Evolutionary conservation across 2,329 filamentous ascomycete species (phyloP).

Genomic region (Colletotrichum sp.): DNA sequence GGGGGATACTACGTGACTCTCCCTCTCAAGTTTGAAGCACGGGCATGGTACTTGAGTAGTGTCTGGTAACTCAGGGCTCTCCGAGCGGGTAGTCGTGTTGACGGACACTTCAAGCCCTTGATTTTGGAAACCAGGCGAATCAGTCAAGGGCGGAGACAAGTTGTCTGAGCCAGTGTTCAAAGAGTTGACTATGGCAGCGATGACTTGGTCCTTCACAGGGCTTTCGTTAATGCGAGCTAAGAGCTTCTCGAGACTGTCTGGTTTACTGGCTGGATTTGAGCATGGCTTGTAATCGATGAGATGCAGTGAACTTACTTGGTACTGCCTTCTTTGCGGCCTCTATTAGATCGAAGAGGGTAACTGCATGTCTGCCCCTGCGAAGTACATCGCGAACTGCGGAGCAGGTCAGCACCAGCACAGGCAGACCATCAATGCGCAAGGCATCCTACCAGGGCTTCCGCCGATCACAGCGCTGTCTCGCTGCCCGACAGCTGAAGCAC

Average conservation of each 20-base stretch:
- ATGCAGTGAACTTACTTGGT: not conserved
- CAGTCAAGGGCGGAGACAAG: not conserved
- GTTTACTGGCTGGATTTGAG: not conserved
- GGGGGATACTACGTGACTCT: constrained; percentile 11
- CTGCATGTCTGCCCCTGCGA: not conserved
- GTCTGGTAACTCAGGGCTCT: not conserved
- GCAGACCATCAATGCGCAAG: not conserved
- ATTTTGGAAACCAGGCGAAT: not conserved
- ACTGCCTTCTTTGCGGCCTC: constrained; percentile 26
- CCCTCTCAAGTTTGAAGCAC: not conserved
- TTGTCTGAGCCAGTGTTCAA: not conserved
- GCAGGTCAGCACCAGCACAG: not conserved
- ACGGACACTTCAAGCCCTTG: not conserved
- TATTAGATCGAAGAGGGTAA: not conserved
- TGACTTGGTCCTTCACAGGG: constrained; percentile 23
- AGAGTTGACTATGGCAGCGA: not conserved
- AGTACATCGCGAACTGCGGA: not conserved
- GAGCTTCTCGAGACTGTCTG: constrained; percentile 30
- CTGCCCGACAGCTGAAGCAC: not conserved
- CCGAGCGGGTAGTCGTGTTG: not conserved
- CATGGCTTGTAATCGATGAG: not conserved
- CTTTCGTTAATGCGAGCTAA: constrained; percentile 29
- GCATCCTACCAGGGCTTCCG: not conserved
- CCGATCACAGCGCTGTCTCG: not conserved
- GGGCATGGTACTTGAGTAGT: not conserved